Evolutionary conservation across 192 early-diverging fungal species (phyloP).

Genomic region (Backusella circina): DNA sequence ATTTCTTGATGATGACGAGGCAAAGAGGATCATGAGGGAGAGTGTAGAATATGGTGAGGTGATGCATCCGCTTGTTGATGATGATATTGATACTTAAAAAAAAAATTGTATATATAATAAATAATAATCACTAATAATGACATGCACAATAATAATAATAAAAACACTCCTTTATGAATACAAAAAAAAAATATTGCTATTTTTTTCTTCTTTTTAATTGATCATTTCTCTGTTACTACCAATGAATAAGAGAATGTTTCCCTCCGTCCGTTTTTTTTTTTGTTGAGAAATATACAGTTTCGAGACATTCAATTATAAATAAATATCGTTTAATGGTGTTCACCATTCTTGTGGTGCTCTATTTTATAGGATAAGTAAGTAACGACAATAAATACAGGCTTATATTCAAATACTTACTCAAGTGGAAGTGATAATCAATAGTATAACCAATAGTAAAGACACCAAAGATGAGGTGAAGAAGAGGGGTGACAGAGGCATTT

Average conservation of each 20-base stretch:
- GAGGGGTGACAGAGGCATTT: slow-evolving; percentile 61
- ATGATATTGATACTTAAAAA: not conserved
- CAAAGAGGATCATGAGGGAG: slow-evolving; percentile 18
- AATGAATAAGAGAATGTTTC: not conserved
- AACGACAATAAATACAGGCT: not conserved
- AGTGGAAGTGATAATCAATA: slow-evolving; percentile 76
- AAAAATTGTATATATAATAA: not conserved
- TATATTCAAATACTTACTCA: slow-evolving; percentile 47
- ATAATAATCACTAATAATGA: not conserved
- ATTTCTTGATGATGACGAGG: not conserved
- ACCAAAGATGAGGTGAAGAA: slow-evolving; percentile 57
- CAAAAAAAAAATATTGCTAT: not conserved
- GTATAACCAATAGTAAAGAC: slow-evolving; percentile 64
- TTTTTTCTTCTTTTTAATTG: not conserved
- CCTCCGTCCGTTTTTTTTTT: not conserved
- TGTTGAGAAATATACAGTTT: not conserved
- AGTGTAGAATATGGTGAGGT: slow-evolving; percentile 18
- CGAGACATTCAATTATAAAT: not conserved
- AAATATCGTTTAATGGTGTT: slow-evolving; percentile 63
- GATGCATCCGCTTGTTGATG: not conserved
- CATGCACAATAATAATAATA: not conserved
- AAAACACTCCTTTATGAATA: not conserved
- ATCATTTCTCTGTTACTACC: not conserved
- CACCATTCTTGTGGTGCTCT: slow-evolving; percentile 81
- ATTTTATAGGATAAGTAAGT: not conserved